phyloP scores from a whole-genome alignment of 1,139 yeast genomes.

The Pneumocystis wakefieldiae region DNA sequence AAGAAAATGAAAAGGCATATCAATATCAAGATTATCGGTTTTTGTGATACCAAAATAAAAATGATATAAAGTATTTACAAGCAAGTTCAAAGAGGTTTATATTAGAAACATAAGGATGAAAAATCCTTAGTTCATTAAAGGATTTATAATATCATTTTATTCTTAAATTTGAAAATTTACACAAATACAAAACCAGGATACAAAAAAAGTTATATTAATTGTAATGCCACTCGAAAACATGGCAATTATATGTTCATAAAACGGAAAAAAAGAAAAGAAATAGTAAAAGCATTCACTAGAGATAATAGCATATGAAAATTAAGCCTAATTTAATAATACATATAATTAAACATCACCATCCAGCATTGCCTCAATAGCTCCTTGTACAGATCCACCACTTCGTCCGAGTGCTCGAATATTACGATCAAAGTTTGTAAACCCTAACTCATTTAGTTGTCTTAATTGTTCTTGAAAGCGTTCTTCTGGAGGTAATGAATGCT shows the following conservation, averaged over 20 bases:
- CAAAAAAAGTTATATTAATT: neutral
- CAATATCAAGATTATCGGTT: too few relatives aligned
- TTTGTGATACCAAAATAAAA: too few relatives aligned
- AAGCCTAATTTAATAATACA: neutral
- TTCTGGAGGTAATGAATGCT: slow-evolving; percentile 85
- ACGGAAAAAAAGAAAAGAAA: neutral
- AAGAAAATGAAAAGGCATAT: too few relatives aligned
- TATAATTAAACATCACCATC: slow-evolving; percentile 27
- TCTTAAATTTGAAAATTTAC: neutral
- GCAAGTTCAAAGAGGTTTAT: too few relatives aligned
- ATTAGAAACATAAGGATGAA: neutral
- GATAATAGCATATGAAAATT: neutral
- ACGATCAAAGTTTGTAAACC: slow-evolving; percentile 82
- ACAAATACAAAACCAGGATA: neutral
- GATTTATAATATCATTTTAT: neutral
- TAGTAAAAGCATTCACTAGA: neutral
- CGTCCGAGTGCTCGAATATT: slow-evolving; percentile 85
- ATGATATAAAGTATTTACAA: too few relatives aligned
- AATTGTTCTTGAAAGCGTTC: slow-evolving; percentile 82
- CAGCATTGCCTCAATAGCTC: slow-evolving; percentile 79
- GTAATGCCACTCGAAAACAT: neutral
- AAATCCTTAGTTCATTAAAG: neutral
- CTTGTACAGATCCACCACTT: slow-evolving; percentile 93
- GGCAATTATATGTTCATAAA: neutral
- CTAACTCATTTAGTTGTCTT: slow-evolving; percentile 90